Conservation (phyloP, 805 yeast genomes). For the Clavispora carvajalis region DNA sequence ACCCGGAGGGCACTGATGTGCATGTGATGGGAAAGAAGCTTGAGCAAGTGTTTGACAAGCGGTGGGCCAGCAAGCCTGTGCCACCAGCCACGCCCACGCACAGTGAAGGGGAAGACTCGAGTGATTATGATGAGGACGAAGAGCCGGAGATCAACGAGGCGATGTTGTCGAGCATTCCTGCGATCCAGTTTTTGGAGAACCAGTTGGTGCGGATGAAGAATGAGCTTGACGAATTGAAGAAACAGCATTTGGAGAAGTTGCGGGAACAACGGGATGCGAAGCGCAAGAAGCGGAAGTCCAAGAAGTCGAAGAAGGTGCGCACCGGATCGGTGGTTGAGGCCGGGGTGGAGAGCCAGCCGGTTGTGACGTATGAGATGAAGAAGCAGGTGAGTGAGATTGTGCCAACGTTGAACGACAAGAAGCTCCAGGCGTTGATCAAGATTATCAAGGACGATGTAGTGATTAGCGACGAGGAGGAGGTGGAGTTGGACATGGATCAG, state of each 20-base stretch:
- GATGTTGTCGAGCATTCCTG: conserved; percentile 70
- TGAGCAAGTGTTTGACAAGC: conserved; percentile 78
- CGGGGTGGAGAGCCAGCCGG: conserved; percentile 24
- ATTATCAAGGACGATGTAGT: conserved; percentile 71
- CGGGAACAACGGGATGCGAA: conserved; percentile 57
- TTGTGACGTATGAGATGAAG: conserved; percentile 93
- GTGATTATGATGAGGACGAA: conserved; percentile 48
- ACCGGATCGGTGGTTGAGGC: conserved; percentile 22
- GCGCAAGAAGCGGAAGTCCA: conserved; percentile 37
- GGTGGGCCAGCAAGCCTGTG: conserved; percentile 69
- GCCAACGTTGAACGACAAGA: conserved; percentile 69
- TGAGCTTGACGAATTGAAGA: conserved; percentile 78
- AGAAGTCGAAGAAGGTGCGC: conserved; percentile 21
- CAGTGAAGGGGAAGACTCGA: conserved; percentile 36
- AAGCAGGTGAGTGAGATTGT: conserved; percentile 86
- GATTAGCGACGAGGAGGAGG: conserved; percentile 71
- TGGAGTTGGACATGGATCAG: conserved; percentile 93
- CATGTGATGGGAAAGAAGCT: conserved; percentile 91
- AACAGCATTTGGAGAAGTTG: conserved; percentile 64
- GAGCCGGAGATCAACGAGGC: conserved; percentile 53
- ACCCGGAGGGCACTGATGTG: conserved; percentile 96
- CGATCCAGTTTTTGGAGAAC: conserved; percentile 82
- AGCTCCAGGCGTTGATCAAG: conserved; percentile 74
- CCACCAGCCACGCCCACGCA: conserved; percentile 64
- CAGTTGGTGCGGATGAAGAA: conserved; percentile 81